These are phyloP conservation scores for Crithidia expoeki DNA, from an alignment of 208 protist genomes.

Conservation along the genomic window DNA sequence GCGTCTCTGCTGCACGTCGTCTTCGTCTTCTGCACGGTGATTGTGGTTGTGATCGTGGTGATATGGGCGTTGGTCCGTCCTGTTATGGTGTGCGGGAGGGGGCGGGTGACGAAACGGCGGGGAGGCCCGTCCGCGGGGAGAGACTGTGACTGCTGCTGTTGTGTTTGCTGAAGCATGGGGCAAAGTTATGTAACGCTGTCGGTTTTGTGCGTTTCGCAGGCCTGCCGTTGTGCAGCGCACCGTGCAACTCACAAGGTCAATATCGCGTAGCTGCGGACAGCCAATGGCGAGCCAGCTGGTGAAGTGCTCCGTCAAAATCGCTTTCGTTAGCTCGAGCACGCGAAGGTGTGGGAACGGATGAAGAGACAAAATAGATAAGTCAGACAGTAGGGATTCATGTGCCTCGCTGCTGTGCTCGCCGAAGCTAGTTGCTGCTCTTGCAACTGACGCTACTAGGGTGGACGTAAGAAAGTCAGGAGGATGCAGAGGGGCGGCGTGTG, in stretches of 20 bases:
- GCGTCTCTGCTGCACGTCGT: background rate
- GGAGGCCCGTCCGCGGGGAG: no score
- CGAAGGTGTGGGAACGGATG: constrained; percentile 9
- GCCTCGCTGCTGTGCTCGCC: background rate
- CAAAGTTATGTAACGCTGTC: background rate
- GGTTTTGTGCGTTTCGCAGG: background rate
- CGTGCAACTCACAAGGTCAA: constrained; percentile 2
- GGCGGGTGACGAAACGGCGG: no score
- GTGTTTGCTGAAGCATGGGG: background rate
- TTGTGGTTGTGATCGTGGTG: background rate
- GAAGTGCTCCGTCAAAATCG: constrained; percentile 6
- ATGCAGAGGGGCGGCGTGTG: background rate
- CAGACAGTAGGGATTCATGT: background rate
- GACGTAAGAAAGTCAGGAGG: background rate
- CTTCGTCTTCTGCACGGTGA: background rate
- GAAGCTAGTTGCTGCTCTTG: background rate
- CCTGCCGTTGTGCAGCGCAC: background rate
- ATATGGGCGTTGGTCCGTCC: background rate
- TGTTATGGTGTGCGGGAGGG: no score
- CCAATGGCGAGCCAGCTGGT: constrained; percentile 12
- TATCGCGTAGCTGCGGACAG: constrained; percentile 8
- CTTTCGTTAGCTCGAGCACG: background rate
- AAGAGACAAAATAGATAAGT: background rate
- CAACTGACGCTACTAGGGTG: background rate
- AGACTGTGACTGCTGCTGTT: background rate